Evolutionary conservation across 768 basidiomycete genomes (phyloP).

Genomic region (Tulasnella sp.): DNA sequence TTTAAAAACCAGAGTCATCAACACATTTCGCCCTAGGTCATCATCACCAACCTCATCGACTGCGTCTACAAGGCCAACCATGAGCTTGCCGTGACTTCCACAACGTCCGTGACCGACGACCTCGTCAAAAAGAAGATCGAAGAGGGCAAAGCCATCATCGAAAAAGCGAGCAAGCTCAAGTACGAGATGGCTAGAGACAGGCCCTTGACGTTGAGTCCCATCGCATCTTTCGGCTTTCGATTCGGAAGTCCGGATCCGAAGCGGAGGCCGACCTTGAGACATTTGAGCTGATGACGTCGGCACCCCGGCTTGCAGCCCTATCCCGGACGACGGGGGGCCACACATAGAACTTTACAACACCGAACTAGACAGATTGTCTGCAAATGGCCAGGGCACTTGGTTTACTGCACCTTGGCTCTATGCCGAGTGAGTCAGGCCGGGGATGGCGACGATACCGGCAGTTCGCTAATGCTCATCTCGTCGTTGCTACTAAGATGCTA

Average conservation of each 20-base stretch:
- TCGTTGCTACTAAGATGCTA: slow-evolving; percentile 54
- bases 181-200: slow-evolving; percentile 83
- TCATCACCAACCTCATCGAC: slow-evolving; percentile 46
- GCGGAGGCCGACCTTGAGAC: neutral
- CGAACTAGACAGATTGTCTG: slow-evolving; percentile 55
- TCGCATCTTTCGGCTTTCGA: neutral
- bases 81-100: slow-evolving; percentile 46
- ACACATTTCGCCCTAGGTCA: neutral
- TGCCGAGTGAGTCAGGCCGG: slow-evolving; percentile 65
- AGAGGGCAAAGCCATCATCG: slow-evolving; percentile 80
- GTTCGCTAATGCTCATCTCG: neutral
- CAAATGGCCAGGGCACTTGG: slow-evolving; percentile 65
- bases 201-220: slow-evolving; percentile 52
- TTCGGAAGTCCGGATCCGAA: neutral
- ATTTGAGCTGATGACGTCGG: slow-evolving; percentile 5
- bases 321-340: slow-evolving; percentile 73
- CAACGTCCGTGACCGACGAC: slow-evolving; percentile 32
- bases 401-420: slow-evolving; percentile 94
- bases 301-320: slow-evolving; percentile 47
- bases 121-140: slow-evolving; percentile 41
- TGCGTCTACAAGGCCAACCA: slow-evolving; percentile 68
- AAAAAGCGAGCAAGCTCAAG: slow-evolving; percentile 70
- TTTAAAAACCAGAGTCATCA: neutral
- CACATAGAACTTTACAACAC: slow-evolving; percentile 70
- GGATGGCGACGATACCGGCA: neutral